Base-by-base conservation (phyloP, 2,329 filamentous ascomycete species). In the Curvularia hawaiiensis region DNA sequence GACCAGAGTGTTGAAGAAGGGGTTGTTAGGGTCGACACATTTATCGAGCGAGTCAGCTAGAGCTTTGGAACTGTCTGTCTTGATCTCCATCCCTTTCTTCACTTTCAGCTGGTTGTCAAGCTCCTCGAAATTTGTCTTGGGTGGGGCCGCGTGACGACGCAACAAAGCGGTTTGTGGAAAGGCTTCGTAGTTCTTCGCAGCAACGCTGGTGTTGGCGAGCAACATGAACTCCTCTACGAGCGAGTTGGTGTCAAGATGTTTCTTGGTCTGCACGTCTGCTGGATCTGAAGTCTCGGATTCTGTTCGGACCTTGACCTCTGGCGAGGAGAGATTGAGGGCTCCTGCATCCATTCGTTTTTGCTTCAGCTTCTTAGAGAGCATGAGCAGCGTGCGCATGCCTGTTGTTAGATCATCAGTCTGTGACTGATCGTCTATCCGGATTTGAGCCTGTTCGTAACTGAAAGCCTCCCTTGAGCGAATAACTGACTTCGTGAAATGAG, bases 221-320 rank as follows among this genome's bases (percentile, higher is more conserved):
- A 99, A 83, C 95, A 99, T 99, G 83, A 99, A 98, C 75, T 99
- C 95, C 75, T 99, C 95, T 28, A 99, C 96, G 5, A 99, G 85
- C 22, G 94, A 97, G 80, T 98, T 99, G 52, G 95, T 99, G 71
- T 95, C 93, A 38, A 99, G 87, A 50, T 93, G 87, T 68, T 93
- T 85, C 79, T 99, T 99, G 6, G 93, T 96, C 82, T 98, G 92
- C 66, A 99, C 91, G 69, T 98, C 95, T 53, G 97, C 89, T 0
- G 95, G 94, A 72, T 98, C 95, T 1, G 93, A 96, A 0, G 94
- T 96, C 78, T 99, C 95, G 9, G 91, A 96, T 75, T 97, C 94
- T 70, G 91, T 90, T 76, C 97, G 91, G 30, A 99, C 91, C 76
- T 93, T 92, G 70, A 99, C 93, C 82, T 99, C 96, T 16, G 96